Evolutionary conservation across 2,329 filamentous ascomycete species (phyloP).

Genomic region (Verticillium nonalfalfae): DNA sequence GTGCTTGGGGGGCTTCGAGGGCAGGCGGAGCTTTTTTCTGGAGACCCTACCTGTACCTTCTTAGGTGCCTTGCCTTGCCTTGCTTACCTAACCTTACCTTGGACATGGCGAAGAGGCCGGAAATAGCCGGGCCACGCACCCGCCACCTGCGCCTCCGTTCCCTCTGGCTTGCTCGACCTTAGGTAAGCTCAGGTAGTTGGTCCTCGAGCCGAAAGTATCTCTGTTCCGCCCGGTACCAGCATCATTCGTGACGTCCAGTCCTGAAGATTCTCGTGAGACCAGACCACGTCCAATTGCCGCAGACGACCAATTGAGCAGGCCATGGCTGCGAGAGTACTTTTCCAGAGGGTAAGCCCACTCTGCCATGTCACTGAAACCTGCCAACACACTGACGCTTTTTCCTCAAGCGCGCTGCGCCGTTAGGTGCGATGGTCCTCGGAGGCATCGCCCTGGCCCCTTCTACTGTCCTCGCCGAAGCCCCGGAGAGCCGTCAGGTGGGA

Average conservation of each 20-base stretch:
- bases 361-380: background rate
- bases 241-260: slow-evolving; percentile 13
- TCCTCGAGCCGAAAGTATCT: background rate
- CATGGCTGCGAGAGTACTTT: slow-evolving; percentile 56
- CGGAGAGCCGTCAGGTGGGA: slow-evolving; percentile 16
- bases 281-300: slow-evolving; percentile 13
- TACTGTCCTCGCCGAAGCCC: slow-evolving; percentile 45
- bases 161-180: background rate
- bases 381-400: slow-evolving; percentile 20
- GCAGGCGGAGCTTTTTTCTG: slow-evolving; percentile 1
- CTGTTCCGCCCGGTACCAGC: slow-evolving; percentile 2
- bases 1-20: background rate
- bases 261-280: slow-evolving; percentile 11
- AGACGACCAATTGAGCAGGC: slow-evolving; percentile 39
- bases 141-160: background rate
- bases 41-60: background rate
- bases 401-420: slow-evolving; percentile 47
- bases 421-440: slow-evolving; percentile 43
- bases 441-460: slow-evolving; percentile 40
- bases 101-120: slow-evolving; percentile 17
- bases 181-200: background rate
- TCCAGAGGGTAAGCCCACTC: slow-evolving; percentile 42
- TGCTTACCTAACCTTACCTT: no score
- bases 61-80: no score
- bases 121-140: slow-evolving; percentile 14